phyloP scores from a whole-genome alignment of 2,329 filamentous ascomycete genomes.

The Laburnicola sp. region DNA sequence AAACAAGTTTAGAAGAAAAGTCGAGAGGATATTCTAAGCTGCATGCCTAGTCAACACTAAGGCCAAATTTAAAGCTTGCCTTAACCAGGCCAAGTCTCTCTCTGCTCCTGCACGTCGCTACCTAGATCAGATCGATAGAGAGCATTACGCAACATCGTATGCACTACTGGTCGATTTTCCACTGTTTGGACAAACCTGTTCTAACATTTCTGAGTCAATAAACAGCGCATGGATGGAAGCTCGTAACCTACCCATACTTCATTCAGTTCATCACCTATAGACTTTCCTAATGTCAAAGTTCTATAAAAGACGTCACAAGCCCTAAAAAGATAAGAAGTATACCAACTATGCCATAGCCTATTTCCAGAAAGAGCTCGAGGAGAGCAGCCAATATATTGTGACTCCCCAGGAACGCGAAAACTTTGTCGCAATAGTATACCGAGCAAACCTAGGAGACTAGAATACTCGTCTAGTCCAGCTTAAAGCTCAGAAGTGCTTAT shows the following conservation, averaged over 20 bases:
- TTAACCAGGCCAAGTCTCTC: too few species aligned
- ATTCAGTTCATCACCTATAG: constrained; percentile 10
- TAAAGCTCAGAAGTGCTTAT: constrained; percentile 9
- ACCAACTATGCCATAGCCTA: too few species aligned
- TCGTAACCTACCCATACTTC: constrained; percentile 7
- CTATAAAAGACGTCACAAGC: background rate
- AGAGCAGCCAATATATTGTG: constrained; percentile 1
- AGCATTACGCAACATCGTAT: constrained; percentile 9
- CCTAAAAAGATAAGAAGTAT: too few species aligned
- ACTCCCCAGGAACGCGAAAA: constrained; percentile 9
- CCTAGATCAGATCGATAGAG: constrained; percentile 8
- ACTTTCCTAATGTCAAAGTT: constrained; percentile 8
- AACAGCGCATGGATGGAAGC: constrained; percentile 10
- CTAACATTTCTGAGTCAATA: constrained; percentile 10
- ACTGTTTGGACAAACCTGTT: constrained; percentile 7
- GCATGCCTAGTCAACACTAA: background rate
- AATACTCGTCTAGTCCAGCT: constrained; percentile 10
- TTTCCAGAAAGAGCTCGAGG: too few species aligned
- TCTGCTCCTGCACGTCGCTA: constrained; percentile 3
- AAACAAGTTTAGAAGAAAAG: background rate
- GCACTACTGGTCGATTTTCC: constrained; percentile 8
- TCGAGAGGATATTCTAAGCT: too few species aligned
- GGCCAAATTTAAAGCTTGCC: too few species aligned
- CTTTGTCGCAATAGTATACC: constrained; percentile 5
- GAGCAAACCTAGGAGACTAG: constrained; percentile 7